A percentile compares a stretch with the other conserved stretches of the same genome.
phyloP scores from a whole-genome alignment of 2,329 filamentous ascomycete species.

The Zymoseptoria ardabiliae region DNA sequence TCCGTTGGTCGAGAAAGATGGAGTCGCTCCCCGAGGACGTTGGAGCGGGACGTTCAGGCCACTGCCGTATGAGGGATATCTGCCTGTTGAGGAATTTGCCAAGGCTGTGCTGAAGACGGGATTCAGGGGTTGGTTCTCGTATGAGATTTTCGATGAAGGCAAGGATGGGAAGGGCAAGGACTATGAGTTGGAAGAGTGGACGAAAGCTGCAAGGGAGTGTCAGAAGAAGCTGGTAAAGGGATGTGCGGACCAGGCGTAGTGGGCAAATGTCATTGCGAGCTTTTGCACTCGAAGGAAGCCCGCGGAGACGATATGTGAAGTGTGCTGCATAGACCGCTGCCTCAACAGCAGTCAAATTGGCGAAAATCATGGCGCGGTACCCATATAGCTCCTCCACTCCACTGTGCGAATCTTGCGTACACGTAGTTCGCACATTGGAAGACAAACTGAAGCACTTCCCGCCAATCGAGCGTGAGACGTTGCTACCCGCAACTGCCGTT shows the following conservation, averaged over 20 bases:
- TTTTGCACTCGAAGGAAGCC: too few species aligned
- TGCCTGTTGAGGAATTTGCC: conserved; percentile 59
- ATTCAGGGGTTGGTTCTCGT: conserved; percentile 58
- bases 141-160: conserved; percentile 63
- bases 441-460: too few species aligned
- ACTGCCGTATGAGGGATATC: conserved; percentile 62
- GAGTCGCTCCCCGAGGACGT: conserved; percentile 52
- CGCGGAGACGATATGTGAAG: too few species aligned
- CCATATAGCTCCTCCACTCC: too few species aligned
- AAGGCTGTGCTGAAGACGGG: conserved; percentile 61
- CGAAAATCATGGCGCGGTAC: too few species aligned
- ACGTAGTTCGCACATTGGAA: too few species aligned
- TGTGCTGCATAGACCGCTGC: too few species aligned
- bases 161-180: conserved; percentile 47
- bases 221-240: conserved; percentile 35
- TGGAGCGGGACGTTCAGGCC: conserved; percentile 70
- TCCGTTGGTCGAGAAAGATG: conserved; percentile 47
- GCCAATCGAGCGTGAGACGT: too few species aligned
- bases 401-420: too few species aligned
- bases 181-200: conserved; percentile 40
- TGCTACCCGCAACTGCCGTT: too few species aligned
- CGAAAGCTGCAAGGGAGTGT: conserved; percentile 24
- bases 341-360: too few species aligned
- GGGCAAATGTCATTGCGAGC: too few species aligned
- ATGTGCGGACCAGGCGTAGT: neutral